A percentile compares a stretch with the other conserved stretches of the same genome.
phyloP scores from a whole-genome alignment of 345 rosid genomes.

The Sisymbrium irio region DNA sequence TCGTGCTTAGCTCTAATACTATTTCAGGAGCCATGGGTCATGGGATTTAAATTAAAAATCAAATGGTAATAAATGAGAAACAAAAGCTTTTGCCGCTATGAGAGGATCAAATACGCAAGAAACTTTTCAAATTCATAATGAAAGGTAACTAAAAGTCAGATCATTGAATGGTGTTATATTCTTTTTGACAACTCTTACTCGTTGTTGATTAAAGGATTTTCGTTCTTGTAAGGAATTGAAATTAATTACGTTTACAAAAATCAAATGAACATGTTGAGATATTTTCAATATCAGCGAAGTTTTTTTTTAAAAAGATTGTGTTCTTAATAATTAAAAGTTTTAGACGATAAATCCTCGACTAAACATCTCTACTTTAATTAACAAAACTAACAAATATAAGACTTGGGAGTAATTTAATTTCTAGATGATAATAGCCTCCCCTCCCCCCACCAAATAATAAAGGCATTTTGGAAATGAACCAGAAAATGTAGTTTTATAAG shows the following conservation, averaged over 20 bases:
- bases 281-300: background rate
- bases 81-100: too few relatives aligned
- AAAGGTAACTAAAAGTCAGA: background rate
- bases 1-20: too few relatives aligned
- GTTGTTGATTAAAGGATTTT: background rate
- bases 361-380: background rate
- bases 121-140: too few relatives aligned
- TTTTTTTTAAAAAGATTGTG: too few relatives aligned
- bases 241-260: background rate
- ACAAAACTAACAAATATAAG: background rate
- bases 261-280: background rate
- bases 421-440: background rate
- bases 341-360: background rate
- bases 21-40: too few relatives aligned
- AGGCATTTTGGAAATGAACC: background rate
- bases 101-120: too few relatives aligned
- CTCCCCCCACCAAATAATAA: too few relatives aligned
- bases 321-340: background rate
- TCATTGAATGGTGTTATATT: background rate
- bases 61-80: too few relatives aligned
- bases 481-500: background rate
- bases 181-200: background rate
- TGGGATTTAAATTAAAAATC: too few relatives aligned
- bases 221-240: background rate
- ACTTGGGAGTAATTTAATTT: background rate